A percentile compares a stretch with the other conserved stretches of the same genome.
These are phyloP conservation scores for Fusarium camptoceras DNA, from an alignment of 2,329 filamentous ascomycete species.

Conservation along the genomic window DNA sequence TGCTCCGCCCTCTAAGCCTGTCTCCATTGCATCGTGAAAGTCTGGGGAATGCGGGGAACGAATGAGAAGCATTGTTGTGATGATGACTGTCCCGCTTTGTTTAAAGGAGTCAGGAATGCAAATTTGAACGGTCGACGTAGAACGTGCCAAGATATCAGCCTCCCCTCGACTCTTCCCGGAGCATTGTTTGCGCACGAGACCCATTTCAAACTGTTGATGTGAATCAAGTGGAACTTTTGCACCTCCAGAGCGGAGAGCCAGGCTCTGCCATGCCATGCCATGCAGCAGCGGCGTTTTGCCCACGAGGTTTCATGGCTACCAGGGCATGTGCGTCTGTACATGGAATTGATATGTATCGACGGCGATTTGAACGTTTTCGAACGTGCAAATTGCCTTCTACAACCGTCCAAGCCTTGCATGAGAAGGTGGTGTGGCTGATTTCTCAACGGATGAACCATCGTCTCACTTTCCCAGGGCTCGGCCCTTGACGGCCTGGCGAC, in stretches of 20 bases:
- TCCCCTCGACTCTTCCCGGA: slow-evolving; percentile 4
- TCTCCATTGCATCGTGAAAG: slow-evolving; percentile 23
- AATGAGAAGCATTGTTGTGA: slow-evolving; percentile 11
- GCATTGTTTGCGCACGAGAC: slow-evolving; percentile 30
- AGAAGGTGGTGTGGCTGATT: slow-evolving; percentile 35
- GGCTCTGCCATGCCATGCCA: slow-evolving; percentile 2
- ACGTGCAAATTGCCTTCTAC: slow-evolving; percentile 32
- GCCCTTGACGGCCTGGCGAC: slow-evolving; percentile 26
- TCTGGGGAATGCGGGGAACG: slow-evolving; percentile 41
- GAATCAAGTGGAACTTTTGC: slow-evolving; percentile 41
- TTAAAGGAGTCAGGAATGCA: background rate
- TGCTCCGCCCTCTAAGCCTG: slow-evolving; percentile 15
- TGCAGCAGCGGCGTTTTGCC: slow-evolving; percentile 17
- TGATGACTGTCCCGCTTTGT: slow-evolving; percentile 20
- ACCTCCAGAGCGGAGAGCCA: slow-evolving; percentile 31
- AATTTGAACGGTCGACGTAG: slow-evolving; percentile 29
- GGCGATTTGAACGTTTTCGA: slow-evolving; percentile 15
- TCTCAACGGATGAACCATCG: slow-evolving; percentile 11
- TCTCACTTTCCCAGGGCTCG: slow-evolving; percentile 10
- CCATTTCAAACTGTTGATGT: slow-evolving; percentile 14
- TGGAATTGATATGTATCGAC: slow-evolving; percentile 7
- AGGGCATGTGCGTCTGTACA: background rate
- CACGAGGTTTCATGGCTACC: slow-evolving; percentile 17
- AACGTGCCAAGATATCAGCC: slow-evolving; percentile 21
- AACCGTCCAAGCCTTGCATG: slow-evolving; percentile 30